Evolutionary conservation across 148 eudicot species (phyloP).

Genomic region (Suaeda aralocaspica): DNA sequence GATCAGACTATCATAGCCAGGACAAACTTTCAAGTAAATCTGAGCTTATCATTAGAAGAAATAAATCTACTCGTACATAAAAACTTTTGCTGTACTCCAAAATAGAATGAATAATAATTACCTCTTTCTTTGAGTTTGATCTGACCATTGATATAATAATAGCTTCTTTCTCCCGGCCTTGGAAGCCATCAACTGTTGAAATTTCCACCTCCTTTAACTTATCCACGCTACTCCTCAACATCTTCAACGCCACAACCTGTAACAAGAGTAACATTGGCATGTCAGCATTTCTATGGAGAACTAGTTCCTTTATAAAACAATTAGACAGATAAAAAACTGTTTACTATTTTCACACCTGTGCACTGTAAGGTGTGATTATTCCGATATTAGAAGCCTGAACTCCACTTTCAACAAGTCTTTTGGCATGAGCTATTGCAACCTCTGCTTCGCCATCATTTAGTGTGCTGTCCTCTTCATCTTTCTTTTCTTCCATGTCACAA

Average conservation of each 20-base stretch:
- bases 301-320: background rate
- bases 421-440: constrained; percentile 87
- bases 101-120: constrained; percentile 14
- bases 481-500: constrained; percentile 98
- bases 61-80: background rate
- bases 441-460: constrained; percentile 96
- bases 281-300: background rate
- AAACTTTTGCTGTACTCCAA: too few relatives aligned
- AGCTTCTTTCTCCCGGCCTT: constrained; percentile 96
- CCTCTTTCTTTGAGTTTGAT: constrained; percentile 95
- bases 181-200: constrained; percentile 98
- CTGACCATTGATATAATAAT: constrained; percentile 98
- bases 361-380: constrained; percentile 87
- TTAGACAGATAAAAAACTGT: background rate
- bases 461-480: constrained; percentile 99
- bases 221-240: constrained; percentile 61
- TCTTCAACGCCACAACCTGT: constrained; percentile 77
- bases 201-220: constrained; percentile 85
- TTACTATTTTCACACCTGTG: constrained; percentile 56
- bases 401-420: constrained; percentile 80
- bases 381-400: constrained; percentile 86
- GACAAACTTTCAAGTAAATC: background rate
- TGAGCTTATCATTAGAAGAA: background rate
- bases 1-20: constrained; percentile 9
- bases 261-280: constrained; percentile 9